Percentiles rank a stretch among this genome's conserved stretches.
Evolutionary conservation across 2,329 filamentous ascomycete genomes (phyloP).

Genomic region (Mycosphaerella sp.): DNA sequence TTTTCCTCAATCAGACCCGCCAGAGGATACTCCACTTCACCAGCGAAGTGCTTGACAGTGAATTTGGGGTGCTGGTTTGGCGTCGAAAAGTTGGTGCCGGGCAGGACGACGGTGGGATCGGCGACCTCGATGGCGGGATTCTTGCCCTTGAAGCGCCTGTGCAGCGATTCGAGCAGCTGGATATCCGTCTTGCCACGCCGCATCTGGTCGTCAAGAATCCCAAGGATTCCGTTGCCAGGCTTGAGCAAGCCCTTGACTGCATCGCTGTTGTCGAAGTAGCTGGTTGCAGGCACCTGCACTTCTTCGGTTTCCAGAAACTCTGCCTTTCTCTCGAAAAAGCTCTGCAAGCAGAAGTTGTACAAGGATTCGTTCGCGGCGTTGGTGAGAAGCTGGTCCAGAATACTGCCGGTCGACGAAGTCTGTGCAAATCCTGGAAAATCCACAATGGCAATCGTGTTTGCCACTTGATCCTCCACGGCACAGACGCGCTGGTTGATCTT

Average conservation of each 20-base stretch:
- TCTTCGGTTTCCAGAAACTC: slow-evolving; percentile 93
- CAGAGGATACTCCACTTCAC: slow-evolving; percentile 89
- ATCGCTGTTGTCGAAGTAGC: slow-evolving; percentile 97
- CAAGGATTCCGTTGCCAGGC: slow-evolving; percentile 82
- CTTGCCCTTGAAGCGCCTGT: slow-evolving; percentile 90
- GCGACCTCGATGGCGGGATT: slow-evolving; percentile 82
- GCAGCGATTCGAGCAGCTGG: slow-evolving; percentile 82
- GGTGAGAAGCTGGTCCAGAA: slow-evolving; percentile 85
- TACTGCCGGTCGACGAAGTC: slow-evolving; percentile 72
- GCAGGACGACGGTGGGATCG: slow-evolving; percentile 65
- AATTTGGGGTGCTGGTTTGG: slow-evolving; percentile 75
- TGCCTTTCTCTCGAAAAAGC: slow-evolving; percentile 91
- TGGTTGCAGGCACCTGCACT: slow-evolving; percentile 80
- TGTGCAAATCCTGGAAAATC: slow-evolving; percentile 96
- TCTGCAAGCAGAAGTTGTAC: slow-evolving; percentile 89
- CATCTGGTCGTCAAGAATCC: slow-evolving; percentile 94
- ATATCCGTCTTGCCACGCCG: slow-evolving; percentile 79
- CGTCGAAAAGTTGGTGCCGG: slow-evolving; percentile 83
- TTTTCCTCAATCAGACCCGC: slow-evolving; percentile 89
- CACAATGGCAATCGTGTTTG: slow-evolving; percentile 88
- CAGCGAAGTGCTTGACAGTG: slow-evolving; percentile 90
- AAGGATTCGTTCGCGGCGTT: slow-evolving; percentile 89
- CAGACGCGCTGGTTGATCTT: slow-evolving; percentile 85
- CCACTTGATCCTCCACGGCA: slow-evolving; percentile 77
- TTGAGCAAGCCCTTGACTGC: slow-evolving; percentile 88